A percentile compares a stretch with the other conserved stretches of the same genome.
These are phyloP conservation scores for Protomyces pachydermus DNA, from an alignment of 1,139 yeast genomes.

Conservation along the genomic window DNA sequence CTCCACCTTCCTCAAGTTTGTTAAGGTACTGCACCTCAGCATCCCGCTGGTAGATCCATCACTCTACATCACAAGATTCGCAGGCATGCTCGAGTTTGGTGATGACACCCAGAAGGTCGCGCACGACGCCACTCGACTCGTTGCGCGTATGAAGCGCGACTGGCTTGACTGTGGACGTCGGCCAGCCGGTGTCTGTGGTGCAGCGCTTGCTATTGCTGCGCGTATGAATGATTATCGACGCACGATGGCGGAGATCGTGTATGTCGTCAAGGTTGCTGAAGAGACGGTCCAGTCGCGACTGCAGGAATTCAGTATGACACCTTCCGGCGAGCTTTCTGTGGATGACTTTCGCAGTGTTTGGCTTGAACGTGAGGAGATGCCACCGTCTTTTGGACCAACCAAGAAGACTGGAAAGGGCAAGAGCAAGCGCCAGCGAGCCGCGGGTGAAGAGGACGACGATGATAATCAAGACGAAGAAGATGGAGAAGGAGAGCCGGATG, in stretches of 20 bases:
- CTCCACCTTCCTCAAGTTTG: conserved; percentile 88
- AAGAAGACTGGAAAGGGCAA: conserved; percentile 36
- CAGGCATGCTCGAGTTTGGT: conserved; percentile 71
- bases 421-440: conserved; percentile 28
- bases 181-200: conserved; percentile 98
- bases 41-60: conserved; percentile 93
- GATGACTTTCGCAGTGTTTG: conserved; percentile 59
- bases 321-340: conserved; percentile 68
- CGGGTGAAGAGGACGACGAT: not conserved
- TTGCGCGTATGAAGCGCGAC: conserved; percentile 85
- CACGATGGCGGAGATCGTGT: conserved; percentile 88
- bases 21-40: conserved; percentile 64
- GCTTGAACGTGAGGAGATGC: conserved; percentile 53
- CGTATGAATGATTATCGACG: conserved; percentile 92
- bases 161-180: conserved; percentile 97
- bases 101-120: conserved; percentile 62
- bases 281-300: conserved; percentile 86
- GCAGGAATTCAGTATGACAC: conserved; percentile 76
- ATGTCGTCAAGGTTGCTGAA: conserved; percentile 92
- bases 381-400: conserved; percentile 73
- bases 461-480: conserved; percentile 1
- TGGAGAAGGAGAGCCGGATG: conserved; percentile 2
- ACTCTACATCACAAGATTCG: conserved; percentile 86
- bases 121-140: conserved; percentile 77
- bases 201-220: conserved; percentile 85